Evolutionary conservation across 345 rosid genomes (phyloP), one percentile per base, ranked within the genome.

Genomic region (Rhodamnia argentea): DNA sequence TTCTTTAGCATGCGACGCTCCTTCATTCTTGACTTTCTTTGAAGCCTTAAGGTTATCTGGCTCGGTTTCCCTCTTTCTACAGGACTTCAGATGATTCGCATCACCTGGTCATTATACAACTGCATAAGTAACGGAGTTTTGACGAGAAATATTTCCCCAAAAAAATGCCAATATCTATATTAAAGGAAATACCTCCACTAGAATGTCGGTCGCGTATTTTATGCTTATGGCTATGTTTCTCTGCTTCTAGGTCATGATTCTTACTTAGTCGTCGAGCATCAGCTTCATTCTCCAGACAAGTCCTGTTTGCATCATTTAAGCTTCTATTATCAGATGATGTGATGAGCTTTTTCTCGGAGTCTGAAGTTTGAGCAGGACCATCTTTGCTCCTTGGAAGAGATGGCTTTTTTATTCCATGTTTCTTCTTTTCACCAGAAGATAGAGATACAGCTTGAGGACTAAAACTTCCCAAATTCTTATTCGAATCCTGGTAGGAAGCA

Each of bases 171-270:
- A 59, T 64, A 84, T 85, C 85, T 10, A 84, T 60, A 70, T 87
- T 84, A 84, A 88, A 91, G 64, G 62, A 82, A 88, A 85, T 94
- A 98, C 99, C 99, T 93, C 91, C 97, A 90, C 91, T 96, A 86
- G 92, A 92, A 84, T 83, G 70, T 83, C 78, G 93, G 83, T 90
- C 94, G 50, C 22, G 87, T 47, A 87, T 87, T 88, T 92, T 97
- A 85, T 87, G 85, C 58, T 91, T 94, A 87, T 85, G 84, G 85
- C 85, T 90, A 50, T 85, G 93, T 88, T 91, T 93, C 91, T 90
- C 94, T 27, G 83, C 87, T 44, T 88, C 90, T 78, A 89, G 82
- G 85, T 91, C 92, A 85, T 86, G 76, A 75, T 88, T 84, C 90
- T 90, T 92, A 87, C 85, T 89, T 76, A 58, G 60, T 85, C 85